Conservation (phyloP, 2,329 filamentous ascomycete species). For the Coniochaeta ligniaria region DNA sequence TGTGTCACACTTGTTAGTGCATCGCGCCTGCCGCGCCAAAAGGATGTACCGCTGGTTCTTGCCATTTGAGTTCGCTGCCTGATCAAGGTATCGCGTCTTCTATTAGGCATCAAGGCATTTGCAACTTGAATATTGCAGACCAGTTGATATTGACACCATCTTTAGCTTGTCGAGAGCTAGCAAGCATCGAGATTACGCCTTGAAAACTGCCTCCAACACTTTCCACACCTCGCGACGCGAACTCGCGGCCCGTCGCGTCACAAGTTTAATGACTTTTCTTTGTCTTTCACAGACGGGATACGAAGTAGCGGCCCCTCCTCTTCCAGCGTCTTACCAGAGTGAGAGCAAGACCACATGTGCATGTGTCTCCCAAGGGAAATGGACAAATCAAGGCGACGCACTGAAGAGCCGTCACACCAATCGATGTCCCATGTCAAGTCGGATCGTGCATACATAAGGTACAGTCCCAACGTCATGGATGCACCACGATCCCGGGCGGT, state of each 20-base stretch:
- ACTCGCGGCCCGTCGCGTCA: background rate
- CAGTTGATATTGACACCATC: no score
- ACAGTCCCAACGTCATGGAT: constrained; percentile 12
- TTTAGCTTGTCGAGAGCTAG: no score
- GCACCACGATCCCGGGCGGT: background rate
- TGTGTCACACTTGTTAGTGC: background rate
- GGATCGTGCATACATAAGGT: no score
- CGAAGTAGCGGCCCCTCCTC: background rate
- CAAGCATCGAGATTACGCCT: no score
- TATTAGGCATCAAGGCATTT: background rate
- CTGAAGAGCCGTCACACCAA: constrained; percentile 2
- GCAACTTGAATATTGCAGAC: background rate
- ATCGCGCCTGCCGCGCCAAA: background rate
- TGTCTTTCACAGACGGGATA: background rate
- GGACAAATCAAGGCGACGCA: background rate
- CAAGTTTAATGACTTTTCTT: background rate
- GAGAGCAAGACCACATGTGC: no score
- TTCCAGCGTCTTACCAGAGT: background rate
- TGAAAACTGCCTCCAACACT: no score
- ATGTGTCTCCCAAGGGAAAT: background rate
- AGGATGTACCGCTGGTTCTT: no score
- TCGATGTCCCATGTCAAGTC: constrained; percentile 3
- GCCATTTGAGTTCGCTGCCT: background rate
- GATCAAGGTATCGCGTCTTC: background rate
- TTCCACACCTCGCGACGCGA: background rate